phyloP scores from a whole-genome alignment of 2,329 filamentous ascomycete genomes.

The Colletotrichum tropicale region DNA sequence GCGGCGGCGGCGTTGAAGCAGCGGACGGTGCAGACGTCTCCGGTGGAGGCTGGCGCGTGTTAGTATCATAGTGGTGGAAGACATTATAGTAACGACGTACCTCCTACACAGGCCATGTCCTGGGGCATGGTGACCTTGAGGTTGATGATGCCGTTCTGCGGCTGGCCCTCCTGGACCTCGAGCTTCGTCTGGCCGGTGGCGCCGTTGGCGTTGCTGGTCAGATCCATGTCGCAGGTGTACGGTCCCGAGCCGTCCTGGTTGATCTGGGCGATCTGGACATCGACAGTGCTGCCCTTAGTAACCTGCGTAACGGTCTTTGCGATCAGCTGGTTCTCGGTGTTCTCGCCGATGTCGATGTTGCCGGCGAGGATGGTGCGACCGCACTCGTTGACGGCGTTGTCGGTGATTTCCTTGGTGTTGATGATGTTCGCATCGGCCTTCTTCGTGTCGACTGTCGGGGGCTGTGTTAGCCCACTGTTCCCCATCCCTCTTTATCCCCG shows the following conservation, averaged over 20 bases:
- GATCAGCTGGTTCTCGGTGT: conserved; percentile 55
- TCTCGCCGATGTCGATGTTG: conserved; percentile 65
- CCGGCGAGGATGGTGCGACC: conserved; percentile 65
- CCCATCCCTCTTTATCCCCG: conserved; percentile 3
- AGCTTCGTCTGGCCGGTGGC: conserved; percentile 49
- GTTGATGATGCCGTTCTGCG: conserved; percentile 59
- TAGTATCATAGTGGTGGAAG: background rate
- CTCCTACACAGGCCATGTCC: conserved; percentile 53
- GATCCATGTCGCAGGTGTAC: conserved; percentile 58
- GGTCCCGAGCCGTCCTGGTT: conserved; percentile 60
- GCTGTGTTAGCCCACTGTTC: conserved; percentile 51
- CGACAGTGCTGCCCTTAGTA: conserved; percentile 45
- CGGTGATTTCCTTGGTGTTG: conserved; percentile 55
- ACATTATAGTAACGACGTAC: conserved; percentile 27
- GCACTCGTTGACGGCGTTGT: conserved; percentile 62
- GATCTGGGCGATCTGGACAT: conserved; percentile 57
- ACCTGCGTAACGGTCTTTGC: conserved; percentile 54
- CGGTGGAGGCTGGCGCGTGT: conserved; percentile 49
- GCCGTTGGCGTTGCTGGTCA: conserved; percentile 48
- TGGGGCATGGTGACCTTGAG: conserved; percentile 59
- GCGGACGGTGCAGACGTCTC: conserved; percentile 64
- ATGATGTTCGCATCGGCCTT: conserved; percentile 70
- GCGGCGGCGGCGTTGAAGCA: conserved; percentile 63
- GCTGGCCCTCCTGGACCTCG: conserved; percentile 59
- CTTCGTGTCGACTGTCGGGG: conserved; percentile 64